These are phyloP conservation scores for Miscanthus lutarioriparius DNA, from an alignment of 176 grass and related monocot species.

Conservation along the genomic window DNA sequence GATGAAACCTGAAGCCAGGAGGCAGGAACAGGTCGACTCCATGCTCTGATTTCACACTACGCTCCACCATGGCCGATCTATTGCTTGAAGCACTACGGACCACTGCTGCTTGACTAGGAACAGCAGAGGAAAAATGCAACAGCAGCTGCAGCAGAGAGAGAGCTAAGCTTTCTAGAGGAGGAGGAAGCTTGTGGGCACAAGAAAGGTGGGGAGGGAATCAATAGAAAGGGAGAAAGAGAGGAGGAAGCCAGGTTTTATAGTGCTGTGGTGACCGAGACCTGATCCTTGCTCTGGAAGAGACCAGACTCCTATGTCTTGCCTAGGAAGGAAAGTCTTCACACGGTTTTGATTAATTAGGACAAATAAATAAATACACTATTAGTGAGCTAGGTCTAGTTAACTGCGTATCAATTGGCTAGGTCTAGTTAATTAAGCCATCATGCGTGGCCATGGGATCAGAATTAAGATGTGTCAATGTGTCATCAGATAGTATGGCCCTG, in stretches of 20 bases:
- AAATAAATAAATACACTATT: background rate
- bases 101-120: background rate
- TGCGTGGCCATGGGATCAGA: background rate
- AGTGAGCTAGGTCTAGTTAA: background rate
- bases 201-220: slow-evolving; percentile 14
- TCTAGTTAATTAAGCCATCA: background rate
- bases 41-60: slow-evolving; percentile 3
- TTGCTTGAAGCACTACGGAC: background rate
- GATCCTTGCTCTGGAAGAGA: slow-evolving; percentile 1
- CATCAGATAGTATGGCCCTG: background rate
- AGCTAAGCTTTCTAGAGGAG: background rate
- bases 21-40: slow-evolving; percentile 39
- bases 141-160: background rate
- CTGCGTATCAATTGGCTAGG: background rate
- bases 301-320: slow-evolving; percentile 20
- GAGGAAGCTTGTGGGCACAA: slow-evolving; percentile 16
- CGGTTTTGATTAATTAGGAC: slow-evolving; percentile 22
- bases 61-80: slow-evolving; percentile 25
- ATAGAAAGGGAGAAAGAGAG: slow-evolving; percentile 18
- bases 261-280: background rate
- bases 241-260: slow-evolving; percentile 41
- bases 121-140: background rate
- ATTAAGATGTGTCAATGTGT: slow-evolving; percentile 6
- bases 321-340: slow-evolving; percentile 43
- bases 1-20: slow-evolving; percentile 67